A percentile compares a stretch with the other conserved stretches of the same genome.
phyloP scores from a whole-genome alignment of 208 protist species.

The Leishmania tropica region DNA sequence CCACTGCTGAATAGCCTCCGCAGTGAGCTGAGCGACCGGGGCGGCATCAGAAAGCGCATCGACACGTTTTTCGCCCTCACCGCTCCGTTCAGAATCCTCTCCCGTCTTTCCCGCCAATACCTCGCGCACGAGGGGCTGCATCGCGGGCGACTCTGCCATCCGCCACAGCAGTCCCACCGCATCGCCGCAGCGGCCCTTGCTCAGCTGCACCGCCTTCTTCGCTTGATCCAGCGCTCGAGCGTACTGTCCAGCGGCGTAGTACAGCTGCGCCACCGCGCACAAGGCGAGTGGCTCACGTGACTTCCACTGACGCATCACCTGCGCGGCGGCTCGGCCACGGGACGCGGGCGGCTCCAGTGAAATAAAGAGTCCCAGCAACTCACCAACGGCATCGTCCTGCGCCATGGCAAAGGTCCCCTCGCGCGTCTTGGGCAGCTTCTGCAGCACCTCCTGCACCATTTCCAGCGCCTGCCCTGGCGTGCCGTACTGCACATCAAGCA shows the following conservation, averaged over 20 bases:
- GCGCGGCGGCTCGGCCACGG: constrained; percentile 59
- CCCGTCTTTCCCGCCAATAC: constrained; percentile 5
- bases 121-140: constrained; percentile 26
- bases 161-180: constrained; percentile 71
- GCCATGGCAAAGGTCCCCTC: constrained; percentile 55
- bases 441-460: constrained; percentile 61
- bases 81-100: not conserved
- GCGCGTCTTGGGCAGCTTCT: constrained; percentile 64
- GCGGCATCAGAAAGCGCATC: not conserved
- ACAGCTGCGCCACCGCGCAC: constrained; percentile 67
- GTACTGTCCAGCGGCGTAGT: constrained; percentile 60
- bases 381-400: constrained; percentile 50
- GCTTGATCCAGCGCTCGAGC: constrained; percentile 67
- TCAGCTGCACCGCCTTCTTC: constrained; percentile 56
- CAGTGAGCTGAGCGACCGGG: not conserved
- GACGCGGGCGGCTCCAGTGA: constrained; percentile 58
- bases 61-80: not conserved
- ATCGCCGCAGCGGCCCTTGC: constrained; percentile 51
- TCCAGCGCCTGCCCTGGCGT: constrained; percentile 53
- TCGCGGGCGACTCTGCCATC: constrained; percentile 36
- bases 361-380: constrained; percentile 68
- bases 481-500: constrained; percentile 34
- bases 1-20: constrained; percentile 21
- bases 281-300: constrained; percentile 77
- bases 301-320: constrained; percentile 73